phyloP scores from a whole-genome alignment of 805 yeast species.

The Metschnikowia anglica region DNA sequence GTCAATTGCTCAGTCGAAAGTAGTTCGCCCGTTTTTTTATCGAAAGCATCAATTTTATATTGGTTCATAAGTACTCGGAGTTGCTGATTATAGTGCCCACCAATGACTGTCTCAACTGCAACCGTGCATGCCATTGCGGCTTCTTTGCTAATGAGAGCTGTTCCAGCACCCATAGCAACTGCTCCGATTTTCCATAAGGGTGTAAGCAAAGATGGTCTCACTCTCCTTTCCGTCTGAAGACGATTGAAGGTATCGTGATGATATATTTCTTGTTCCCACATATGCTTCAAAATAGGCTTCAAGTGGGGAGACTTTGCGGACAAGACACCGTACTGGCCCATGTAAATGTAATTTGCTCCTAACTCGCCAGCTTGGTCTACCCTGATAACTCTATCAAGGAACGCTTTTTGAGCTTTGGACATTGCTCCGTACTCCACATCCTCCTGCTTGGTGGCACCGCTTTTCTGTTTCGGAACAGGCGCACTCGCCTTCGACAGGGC shows the following conservation, averaged over 20 bases:
- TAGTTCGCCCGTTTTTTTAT: conserved; percentile 34
- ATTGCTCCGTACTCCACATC: conserved; percentile 36
- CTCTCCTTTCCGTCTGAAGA: conserved; percentile 72
- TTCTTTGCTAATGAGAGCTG: conserved; percentile 85
- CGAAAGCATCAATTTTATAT: conserved; percentile 47
- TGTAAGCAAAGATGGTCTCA: conserved; percentile 86
- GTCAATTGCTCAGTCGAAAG: conserved; percentile 25
- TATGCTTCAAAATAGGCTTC: conserved; percentile 79
- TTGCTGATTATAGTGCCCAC: conserved; percentile 92
- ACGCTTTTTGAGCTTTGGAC: conserved; percentile 63
- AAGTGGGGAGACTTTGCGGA: conserved; percentile 69
- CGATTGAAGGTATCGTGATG: conserved; percentile 85
- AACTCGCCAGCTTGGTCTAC: conserved; percentile 98
- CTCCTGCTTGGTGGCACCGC: conserved; percentile 2
- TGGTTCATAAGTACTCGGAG: conserved; percentile 72
- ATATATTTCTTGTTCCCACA: conserved; percentile 98
- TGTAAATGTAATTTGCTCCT: conserved; percentile 91
- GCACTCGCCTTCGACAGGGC: conserved; percentile 11
- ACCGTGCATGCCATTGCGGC: conserved; percentile 99
- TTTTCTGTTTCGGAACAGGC: not conserved
- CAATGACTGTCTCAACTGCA: conserved; percentile 97
- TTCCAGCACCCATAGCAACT: conserved; percentile 76
- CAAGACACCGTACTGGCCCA: conserved; percentile 82
- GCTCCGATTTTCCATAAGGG: conserved; percentile 96
- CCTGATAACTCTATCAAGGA: conserved; percentile 69